Percentiles rank a stretch among this genome's conserved stretches.
These are phyloP conservation scores for Hamamelis virginiana DNA, from an alignment of 164 flowering plant species.

Conservation along the genomic window DNA sequence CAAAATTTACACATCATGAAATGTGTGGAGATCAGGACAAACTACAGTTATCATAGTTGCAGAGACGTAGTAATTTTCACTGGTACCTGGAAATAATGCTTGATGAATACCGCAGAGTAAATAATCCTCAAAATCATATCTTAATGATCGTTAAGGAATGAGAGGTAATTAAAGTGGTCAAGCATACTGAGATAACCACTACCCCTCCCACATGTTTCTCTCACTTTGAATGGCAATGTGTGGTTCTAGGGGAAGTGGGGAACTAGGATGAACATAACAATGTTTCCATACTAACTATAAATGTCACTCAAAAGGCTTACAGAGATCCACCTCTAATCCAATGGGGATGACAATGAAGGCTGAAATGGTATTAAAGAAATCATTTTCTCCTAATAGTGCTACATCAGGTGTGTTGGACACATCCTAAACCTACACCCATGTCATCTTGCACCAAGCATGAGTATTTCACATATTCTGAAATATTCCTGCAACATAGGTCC, in stretches of 20 bases:
- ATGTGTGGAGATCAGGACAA: not conserved
- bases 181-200: too few species aligned
- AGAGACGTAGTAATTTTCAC: not conserved
- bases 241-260: not conserved
- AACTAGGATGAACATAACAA: not conserved
- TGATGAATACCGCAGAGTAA: slow-evolving; percentile 81
- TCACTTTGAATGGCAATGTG: not conserved
- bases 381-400: too few species aligned
- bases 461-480: not conserved
- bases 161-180: not conserved
- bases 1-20: slow-evolving; percentile 2
- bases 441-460: too few species aligned
- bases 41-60: not conserved
- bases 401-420: not conserved
- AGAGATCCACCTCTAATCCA: not conserved
- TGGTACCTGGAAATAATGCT: slow-evolving; percentile 69
- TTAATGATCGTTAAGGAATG: slow-evolving; percentile 47
- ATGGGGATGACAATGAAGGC: too few species aligned
- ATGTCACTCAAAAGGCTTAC: not conserved
- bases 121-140: slow-evolving; percentile 83
- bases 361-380: too few species aligned
- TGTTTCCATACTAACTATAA: not conserved
- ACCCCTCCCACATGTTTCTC: not conserved
- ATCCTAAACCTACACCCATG: not conserved
- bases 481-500: not conserved